These are phyloP conservation scores for Jimgerdemannia flammicorona DNA, from an alignment of 192 early-diverging fungal genomes.

Conservation along the genomic window DNA sequence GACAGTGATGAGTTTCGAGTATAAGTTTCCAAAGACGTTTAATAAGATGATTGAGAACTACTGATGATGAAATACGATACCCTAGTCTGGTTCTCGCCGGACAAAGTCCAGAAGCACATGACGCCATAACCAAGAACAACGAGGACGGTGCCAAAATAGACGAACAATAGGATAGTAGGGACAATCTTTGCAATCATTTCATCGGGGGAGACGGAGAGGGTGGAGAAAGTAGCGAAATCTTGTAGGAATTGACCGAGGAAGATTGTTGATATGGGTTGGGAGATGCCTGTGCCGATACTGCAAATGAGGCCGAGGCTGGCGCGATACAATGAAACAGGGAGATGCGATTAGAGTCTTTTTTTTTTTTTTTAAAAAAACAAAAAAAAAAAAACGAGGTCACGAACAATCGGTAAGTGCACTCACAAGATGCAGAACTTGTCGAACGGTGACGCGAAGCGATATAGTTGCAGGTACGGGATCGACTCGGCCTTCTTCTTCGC, in stretches of 20 bases:
- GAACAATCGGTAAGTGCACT: background rate
- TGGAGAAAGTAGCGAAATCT: conserved; percentile 5
- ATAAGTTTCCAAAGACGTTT: no score
- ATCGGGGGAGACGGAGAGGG: background rate
- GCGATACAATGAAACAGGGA: conserved; percentile 6
- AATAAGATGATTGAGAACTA: no score
- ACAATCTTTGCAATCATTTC: no score
- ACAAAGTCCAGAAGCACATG: conserved; percentile 50
- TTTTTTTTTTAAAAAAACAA: no score
- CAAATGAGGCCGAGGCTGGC: conserved; percentile 25
- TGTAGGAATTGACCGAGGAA: background rate
- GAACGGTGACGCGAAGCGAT: conserved; percentile 57
- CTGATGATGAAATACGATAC: background rate
- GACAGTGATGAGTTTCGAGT: conserved; percentile 12
- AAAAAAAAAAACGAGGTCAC: background rate
- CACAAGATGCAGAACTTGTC: conserved; percentile 40
- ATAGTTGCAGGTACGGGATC: conserved; percentile 58
- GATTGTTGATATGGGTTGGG: conserved; percentile 23
- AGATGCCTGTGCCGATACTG: conserved; percentile 19
- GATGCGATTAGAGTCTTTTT: background rate
- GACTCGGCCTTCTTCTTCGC: conserved; percentile 38
- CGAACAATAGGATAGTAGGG: conserved; percentile 37
- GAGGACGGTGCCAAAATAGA: conserved; percentile 55
- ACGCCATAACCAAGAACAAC: conserved; percentile 56
- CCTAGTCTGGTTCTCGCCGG: conserved; percentile 37